Conservation (phyloP, 2,329 filamentous ascomycete species). For the Escovopsis weberi region DNA sequence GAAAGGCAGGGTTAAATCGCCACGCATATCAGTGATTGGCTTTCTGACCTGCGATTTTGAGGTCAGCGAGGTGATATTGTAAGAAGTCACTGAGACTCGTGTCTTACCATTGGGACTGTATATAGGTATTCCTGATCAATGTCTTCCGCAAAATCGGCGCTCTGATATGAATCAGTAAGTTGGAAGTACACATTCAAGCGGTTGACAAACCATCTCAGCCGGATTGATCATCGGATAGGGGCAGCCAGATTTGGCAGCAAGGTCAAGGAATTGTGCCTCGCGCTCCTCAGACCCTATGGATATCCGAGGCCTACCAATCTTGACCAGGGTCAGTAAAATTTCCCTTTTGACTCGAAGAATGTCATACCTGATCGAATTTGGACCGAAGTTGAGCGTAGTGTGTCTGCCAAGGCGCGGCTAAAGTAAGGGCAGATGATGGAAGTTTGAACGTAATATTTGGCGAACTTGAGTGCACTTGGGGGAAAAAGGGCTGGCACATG, state of each 20-base stretch:
- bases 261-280: slow-evolving; percentile 1
- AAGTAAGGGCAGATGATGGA: slow-evolving; percentile 4
- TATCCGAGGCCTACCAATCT: slow-evolving; percentile 1
- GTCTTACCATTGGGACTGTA: slow-evolving; percentile 4
- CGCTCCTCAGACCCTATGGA: background rate
- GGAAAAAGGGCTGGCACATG: slow-evolving; percentile 2
- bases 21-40: slow-evolving; percentile 4
- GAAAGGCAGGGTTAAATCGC: slow-evolving; percentile 5
- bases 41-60: slow-evolving; percentile 3
- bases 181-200: background rate
- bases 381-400: slow-evolving; percentile 1
- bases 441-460: slow-evolving; percentile 1
- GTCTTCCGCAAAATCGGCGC: background rate
- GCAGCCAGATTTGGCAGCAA: background rate
- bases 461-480: background rate
- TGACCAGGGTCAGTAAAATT: background rate
- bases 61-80: background rate
- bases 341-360: background rate
- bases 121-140: slow-evolving; percentile 5
- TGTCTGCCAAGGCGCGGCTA: slow-evolving; percentile 1
- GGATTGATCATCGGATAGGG: slow-evolving; percentile 1
- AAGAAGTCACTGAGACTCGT: background rate
- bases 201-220: background rate
- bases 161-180: background rate
- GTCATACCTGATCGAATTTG: slow-evolving; percentile 4